phyloP scores from a whole-genome alignment of 805 yeast genomes.

The Priceomyces haplophilus region DNA sequence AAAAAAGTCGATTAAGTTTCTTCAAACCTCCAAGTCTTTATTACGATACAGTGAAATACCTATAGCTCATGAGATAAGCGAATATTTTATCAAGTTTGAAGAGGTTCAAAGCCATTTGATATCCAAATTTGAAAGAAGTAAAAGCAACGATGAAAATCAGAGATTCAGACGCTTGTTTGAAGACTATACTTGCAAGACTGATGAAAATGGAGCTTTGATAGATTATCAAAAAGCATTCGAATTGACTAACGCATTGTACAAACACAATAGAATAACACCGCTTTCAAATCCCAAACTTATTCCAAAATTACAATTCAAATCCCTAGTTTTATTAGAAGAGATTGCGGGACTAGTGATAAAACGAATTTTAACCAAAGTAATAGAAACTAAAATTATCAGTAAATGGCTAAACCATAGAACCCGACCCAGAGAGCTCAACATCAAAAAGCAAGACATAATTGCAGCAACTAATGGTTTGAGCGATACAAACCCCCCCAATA shows the following conservation, averaged over 20 bases:
- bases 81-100: constrained; percentile 42
- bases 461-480: constrained; percentile 7
- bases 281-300: constrained; percentile 5
- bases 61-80: constrained; percentile 50
- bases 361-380: constrained; percentile 14
- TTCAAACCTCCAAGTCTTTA: constrained; percentile 14
- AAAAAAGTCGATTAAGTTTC: not conserved
- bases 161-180: constrained; percentile 8
- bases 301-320: constrained; percentile 11
- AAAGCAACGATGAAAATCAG: constrained; percentile 13
- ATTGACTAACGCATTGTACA: constrained; percentile 5
- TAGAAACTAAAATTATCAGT: constrained; percentile 11
- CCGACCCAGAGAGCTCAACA: not conserved
- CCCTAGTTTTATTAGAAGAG: constrained; percentile 20
- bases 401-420: constrained; percentile 7
- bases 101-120: constrained; percentile 32
- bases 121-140: constrained; percentile 17
- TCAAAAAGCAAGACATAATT: constrained; percentile 11
- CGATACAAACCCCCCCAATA: not conserved
- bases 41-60: constrained; percentile 47
- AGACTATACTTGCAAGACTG: not conserved
- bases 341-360: constrained; percentile 13
- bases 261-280: constrained; percentile 7
- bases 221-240: constrained; percentile 5
- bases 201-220: constrained; percentile 15